phyloP scores from a whole-genome alignment of 169 alveolate species.

The Cyclospora cayetanensis region DNA sequence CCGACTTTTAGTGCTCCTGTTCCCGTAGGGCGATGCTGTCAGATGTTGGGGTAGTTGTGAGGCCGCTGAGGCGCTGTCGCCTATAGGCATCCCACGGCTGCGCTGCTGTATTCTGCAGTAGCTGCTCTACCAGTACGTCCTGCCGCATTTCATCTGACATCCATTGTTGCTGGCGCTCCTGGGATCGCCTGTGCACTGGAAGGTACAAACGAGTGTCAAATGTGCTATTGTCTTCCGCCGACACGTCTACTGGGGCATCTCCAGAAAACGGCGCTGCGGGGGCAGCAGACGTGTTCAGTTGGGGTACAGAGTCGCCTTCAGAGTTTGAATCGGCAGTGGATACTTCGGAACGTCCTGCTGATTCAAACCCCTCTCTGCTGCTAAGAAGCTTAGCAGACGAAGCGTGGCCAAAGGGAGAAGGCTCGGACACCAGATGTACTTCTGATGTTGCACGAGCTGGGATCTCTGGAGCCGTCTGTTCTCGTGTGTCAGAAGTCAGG shows the following conservation, averaged over 20 bases:
- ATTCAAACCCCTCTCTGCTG: too few species aligned
- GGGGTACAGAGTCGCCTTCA: background rate
- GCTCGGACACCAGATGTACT: too few species aligned
- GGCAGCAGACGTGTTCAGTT: background rate
- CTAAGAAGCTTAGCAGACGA: too few species aligned
- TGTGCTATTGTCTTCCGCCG: background rate
- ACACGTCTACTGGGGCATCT: background rate
- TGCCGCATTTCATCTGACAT: background rate
- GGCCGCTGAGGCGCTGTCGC: background rate
- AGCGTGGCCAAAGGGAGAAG: too few species aligned
- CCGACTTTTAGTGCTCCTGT: background rate
- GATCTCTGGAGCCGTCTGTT: too few species aligned
- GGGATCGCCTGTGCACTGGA: background rate
- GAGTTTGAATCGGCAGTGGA: too few species aligned
- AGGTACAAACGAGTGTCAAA: background rate
- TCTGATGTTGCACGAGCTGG: too few species aligned
- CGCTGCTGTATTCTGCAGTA: background rate
- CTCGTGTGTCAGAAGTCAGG: too few species aligned
- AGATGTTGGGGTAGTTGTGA: too few species aligned
- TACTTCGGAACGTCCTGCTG: too few species aligned
- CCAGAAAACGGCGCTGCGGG: background rate
- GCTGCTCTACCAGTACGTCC: background rate
- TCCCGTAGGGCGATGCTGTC: background rate
- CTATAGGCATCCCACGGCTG: conserved; percentile 2
- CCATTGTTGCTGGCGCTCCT: background rate